Percentiles rank a stretch among this genome's conserved stretches.
phyloP scores from a whole-genome alignment of 768 basidiomycete species.

The Plicaturopsis crispa region DNA sequence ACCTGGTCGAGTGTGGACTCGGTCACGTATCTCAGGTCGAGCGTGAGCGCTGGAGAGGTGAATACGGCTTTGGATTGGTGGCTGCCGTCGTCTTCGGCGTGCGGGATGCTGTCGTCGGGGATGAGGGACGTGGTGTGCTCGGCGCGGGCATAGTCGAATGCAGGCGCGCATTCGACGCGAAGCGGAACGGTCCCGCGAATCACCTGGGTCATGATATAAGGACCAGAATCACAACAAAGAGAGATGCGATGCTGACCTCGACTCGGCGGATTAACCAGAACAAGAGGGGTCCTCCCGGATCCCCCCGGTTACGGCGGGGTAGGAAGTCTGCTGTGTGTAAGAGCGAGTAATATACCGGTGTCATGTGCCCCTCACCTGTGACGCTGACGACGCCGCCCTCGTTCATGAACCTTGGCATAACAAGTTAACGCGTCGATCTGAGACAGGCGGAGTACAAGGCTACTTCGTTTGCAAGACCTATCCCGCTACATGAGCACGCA shows the following conservation, averaged over 20 bases:
- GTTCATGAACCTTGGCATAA: slow-evolving; percentile 58
- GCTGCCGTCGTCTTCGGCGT: slow-evolving; percentile 13
- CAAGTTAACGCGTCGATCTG: not conserved
- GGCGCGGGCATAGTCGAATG: slow-evolving; percentile 89
- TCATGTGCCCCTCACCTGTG: too few species aligned
- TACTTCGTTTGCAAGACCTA: slow-evolving; percentile 82
- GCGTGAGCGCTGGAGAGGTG: slow-evolving; percentile 41
- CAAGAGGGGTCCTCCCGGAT: slow-evolving; percentile 51
- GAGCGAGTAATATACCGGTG: slow-evolving; percentile 5
- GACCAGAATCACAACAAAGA: not conserved
- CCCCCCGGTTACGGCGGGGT: slow-evolving; percentile 45
- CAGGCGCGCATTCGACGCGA: slow-evolving; percentile 86
- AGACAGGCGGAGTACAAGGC: not conserved
- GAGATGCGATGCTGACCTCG: slow-evolving; percentile 35
- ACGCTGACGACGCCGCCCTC: slow-evolving; percentile 82
- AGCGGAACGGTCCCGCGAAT: slow-evolving; percentile 79
- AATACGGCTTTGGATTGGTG: slow-evolving; percentile 56
- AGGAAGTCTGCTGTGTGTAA: slow-evolving; percentile 81
- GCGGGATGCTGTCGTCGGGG: slow-evolving; percentile 36
- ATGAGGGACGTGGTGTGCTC: slow-evolving; percentile 58
- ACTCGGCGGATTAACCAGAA: slow-evolving; percentile 83
- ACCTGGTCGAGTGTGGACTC: slow-evolving; percentile 50
- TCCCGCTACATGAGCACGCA: slow-evolving; percentile 18
- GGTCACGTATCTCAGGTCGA: slow-evolving; percentile 74
- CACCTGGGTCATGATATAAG: slow-evolving; percentile 33